Percentiles rank a stretch among this genome's conserved stretches.
Conservation (phyloP, 805 yeast genomes). For the Suhomyces faveliae region DNA sequence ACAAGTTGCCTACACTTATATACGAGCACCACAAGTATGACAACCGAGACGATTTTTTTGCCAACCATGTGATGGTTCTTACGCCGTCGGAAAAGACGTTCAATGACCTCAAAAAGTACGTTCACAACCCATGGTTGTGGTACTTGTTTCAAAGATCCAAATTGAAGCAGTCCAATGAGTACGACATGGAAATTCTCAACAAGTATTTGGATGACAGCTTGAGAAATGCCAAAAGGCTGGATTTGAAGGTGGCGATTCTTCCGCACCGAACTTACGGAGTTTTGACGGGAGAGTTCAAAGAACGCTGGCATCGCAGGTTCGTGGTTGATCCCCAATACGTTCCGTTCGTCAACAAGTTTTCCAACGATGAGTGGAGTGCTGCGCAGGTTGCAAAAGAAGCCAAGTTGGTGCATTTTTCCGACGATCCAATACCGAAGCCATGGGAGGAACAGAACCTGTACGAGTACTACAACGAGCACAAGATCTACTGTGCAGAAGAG, state of each 20-base stretch:
- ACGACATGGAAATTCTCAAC: conserved; percentile 56
- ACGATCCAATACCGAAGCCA: conserved; percentile 65
- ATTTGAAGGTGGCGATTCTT: conserved; percentile 31
- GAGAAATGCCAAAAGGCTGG: conserved; percentile 15
- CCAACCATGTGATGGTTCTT: conserved; percentile 59
- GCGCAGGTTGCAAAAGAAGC: conserved; percentile 24
- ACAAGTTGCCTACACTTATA: conserved; percentile 18
- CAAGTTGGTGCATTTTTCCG: conserved; percentile 61
- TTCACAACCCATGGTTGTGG: conserved; percentile 32
- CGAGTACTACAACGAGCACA: conserved; percentile 23
- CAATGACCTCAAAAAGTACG: conserved; percentile 19
- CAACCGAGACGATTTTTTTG: conserved; percentile 32
- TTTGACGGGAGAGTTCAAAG: conserved; percentile 48
- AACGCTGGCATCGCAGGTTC: conserved; percentile 38
- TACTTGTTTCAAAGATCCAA: conserved; percentile 16
- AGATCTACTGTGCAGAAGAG: conserved; percentile 25
- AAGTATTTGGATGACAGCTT: conserved; percentile 50
- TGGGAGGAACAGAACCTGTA: conserved; percentile 42
- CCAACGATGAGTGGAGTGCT: conserved; percentile 34
- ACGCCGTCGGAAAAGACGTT: conserved; percentile 41
- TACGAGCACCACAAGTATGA: conserved; percentile 26
- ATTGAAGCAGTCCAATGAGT: conserved; percentile 34
- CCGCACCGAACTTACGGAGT: conserved; percentile 54
- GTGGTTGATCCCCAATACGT: conserved; percentile 45
- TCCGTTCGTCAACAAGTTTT: conserved; percentile 22